Percentiles rank a stretch among this genome's conserved stretches.
phyloP scores from a whole-genome alignment of 148 eudicot genomes.

The Tetragonia tetragonoides region DNA sequence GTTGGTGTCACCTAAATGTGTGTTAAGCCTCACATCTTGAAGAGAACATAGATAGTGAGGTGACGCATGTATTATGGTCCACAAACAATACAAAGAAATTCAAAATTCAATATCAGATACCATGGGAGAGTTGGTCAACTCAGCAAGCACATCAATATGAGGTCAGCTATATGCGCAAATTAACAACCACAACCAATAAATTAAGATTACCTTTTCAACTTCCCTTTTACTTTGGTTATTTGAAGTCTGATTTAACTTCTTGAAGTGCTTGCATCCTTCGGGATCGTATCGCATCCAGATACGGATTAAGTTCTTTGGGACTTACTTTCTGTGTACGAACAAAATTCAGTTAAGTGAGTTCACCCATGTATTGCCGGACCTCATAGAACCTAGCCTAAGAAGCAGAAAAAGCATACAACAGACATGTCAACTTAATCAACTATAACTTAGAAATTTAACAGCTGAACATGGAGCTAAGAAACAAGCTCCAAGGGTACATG shows the following conservation, averaged over 20 bases:
- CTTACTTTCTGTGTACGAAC: conserved; percentile 48
- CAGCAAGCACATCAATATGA: not conserved
- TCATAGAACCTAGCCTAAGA: not conserved
- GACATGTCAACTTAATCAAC: not conserved
- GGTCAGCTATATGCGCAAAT: not conserved
- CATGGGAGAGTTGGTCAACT: not conserved
- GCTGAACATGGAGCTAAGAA: not conserved
- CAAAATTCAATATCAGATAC: not conserved
- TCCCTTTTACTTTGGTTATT: conserved; percentile 37
- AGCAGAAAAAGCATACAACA: not conserved
- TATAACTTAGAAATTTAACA: not conserved
- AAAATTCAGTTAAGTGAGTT: too few species aligned
- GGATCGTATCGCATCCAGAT: conserved; percentile 62
- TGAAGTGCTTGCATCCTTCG: conserved; percentile 52
- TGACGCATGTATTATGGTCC: not conserved
- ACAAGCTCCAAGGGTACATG: not conserved
- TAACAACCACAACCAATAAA: not conserved
- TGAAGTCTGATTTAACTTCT: conserved; percentile 34
- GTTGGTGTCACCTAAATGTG: not conserved
- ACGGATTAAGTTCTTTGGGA: conserved; percentile 85
- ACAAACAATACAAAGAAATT: not conserved
- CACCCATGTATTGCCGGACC: too few species aligned
- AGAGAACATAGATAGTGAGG: not conserved
- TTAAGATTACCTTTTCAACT: conserved; percentile 46
- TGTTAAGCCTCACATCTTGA: not conserved